These are phyloP conservation scores for Protomyces gravidus DNA, from an alignment of 1,139 yeast genomes.

Conservation along the genomic window DNA sequence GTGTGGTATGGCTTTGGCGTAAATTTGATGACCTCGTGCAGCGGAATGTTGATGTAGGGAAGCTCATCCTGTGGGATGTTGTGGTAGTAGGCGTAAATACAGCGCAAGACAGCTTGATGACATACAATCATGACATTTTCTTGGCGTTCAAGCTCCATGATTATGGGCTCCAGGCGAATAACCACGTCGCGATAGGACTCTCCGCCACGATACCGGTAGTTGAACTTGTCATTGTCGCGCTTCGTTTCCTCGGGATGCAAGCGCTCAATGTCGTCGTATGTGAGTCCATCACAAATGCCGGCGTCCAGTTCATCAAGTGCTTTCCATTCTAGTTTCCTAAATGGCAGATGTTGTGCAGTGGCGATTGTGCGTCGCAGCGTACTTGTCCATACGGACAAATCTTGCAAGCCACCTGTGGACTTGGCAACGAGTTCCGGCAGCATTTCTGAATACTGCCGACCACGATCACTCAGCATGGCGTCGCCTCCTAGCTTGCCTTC, in stretches of 20 bases:
- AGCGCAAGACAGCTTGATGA: conserved; percentile 94
- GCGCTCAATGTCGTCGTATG: conserved; percentile 79
- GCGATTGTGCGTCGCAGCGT: conserved; percentile 89
- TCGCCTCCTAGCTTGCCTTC: conserved; percentile 97
- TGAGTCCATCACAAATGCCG: conserved; percentile 94
- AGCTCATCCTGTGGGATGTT: conserved; percentile 95
- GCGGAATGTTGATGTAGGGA: conserved; percentile 98
- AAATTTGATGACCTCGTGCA: conserved; percentile 75
- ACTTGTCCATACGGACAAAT: conserved; percentile 93
- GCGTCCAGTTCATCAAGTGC: conserved; percentile 97
- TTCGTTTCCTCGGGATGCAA: conserved; percentile 93
- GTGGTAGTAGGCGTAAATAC: conserved; percentile 96
- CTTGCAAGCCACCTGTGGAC: conserved; percentile 64
- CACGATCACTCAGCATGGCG: conserved; percentile 79
- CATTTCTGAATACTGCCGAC: conserved; percentile 76
- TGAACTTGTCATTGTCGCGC: conserved; percentile 92
- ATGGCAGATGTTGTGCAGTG: conserved; percentile 79
- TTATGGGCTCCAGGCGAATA: conserved; percentile 87
- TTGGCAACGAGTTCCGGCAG: conserved; percentile 72
- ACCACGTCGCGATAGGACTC: conserved; percentile 95
- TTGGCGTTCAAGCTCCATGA: conserved; percentile 96
- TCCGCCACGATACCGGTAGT: conserved; percentile 76
- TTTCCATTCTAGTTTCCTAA: conserved; percentile 86
- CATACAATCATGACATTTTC: conserved; percentile 93
- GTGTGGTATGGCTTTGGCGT: conserved; percentile 95